Percentiles rank a stretch among this genome's conserved stretches.
These are phyloP conservation scores for Mycena chlorophos DNA, from an alignment of 768 basidiomycete species.

Conservation along the genomic window DNA sequence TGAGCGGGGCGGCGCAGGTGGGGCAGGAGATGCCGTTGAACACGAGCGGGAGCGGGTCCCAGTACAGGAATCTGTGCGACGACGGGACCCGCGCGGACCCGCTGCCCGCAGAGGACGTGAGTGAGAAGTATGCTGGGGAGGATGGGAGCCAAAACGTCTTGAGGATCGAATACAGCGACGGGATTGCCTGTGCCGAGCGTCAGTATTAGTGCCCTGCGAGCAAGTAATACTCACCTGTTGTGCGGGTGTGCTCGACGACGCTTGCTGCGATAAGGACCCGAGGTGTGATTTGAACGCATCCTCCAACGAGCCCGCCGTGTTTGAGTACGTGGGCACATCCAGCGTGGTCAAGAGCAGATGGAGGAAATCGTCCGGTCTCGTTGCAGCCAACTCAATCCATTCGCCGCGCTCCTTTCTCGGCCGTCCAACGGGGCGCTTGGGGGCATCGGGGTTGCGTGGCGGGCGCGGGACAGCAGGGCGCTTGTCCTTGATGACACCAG, in stretches of 20 bases:
- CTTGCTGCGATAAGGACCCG: constrained; percentile 56
- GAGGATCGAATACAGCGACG: constrained; percentile 71
- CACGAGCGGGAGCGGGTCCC: constrained; percentile 81
- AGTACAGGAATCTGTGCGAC: constrained; percentile 80
- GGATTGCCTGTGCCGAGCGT: constrained; percentile 55
- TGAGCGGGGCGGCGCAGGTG: constrained; percentile 56
- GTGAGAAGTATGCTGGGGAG: constrained; percentile 72
- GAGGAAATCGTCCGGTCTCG: constrained; percentile 58
- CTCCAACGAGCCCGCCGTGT: constrained; percentile 64
- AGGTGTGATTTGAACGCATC: constrained; percentile 81
- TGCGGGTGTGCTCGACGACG: constrained; percentile 19
- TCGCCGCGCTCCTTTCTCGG: constrained; percentile 73
- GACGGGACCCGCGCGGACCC: constrained; percentile 58
- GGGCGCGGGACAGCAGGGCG: constrained; percentile 57
- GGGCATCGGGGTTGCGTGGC: constrained; percentile 26
- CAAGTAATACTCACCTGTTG: too few relatives aligned
- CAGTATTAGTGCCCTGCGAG: too few relatives aligned
- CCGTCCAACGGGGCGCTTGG: constrained; percentile 76
- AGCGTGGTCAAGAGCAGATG: constrained; percentile 57
- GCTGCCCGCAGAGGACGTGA: constrained; percentile 70
- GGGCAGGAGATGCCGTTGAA: constrained; percentile 83
- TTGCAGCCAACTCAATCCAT: constrained; percentile 61
- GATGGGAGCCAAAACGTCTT: constrained; percentile 86
- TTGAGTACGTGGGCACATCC: constrained; percentile 61
- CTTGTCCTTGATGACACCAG: constrained; percentile 40